Evolutionary conservation across 2,329 filamentous ascomycete genomes (phyloP), one percentile per base, ranked within the genome.

Genomic region (Aspergillus uvarum): DNA sequence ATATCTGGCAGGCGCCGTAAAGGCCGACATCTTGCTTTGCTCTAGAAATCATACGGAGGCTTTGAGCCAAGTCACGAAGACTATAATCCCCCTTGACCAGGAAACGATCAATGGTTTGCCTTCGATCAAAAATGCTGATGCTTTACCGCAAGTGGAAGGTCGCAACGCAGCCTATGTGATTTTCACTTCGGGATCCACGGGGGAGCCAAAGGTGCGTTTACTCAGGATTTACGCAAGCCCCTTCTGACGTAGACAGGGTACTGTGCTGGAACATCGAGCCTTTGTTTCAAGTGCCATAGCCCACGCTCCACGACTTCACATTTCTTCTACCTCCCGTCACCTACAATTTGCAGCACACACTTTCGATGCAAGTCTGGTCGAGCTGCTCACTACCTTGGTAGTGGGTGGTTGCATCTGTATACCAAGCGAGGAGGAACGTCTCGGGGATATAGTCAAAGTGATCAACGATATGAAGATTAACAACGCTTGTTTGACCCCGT

Each of bases 191-290:
- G 83, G 83, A 0, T 83, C 83, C 1, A 83, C 84, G 3, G 81
- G 81, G 51, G 79, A 80, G 57, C 83, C 85, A 0, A 85, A 85
- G 66, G 75, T 77, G 61, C 51, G 65, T 60, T 26, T 59, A 47
- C 31, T 1, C 32, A 58, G 11, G 29, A 4, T 4, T 12, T 29
- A 24, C 55, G 4, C 10, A 31, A 47, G 16, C 12, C 19, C 12
- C 35, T 22, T 26, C 31, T 19, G 31, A 56, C 64, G 66, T 32
- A 68, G 60, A 19, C 31, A 78, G 76, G 87, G 86, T 3, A 83
- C 87, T n/a, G 81, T 87, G 52, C 83, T 89, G 61, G 84, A 83
- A 11, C 88, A 90, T 65, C 76, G 77, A 0, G 82, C 86, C 0
- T 80, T 87, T 14, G 81, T 85, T 1, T 85, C 86, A 0, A 78